A percentile compares a stretch with the other conserved stretches of the same genome.
Evolutionary conservation across 2,329 filamentous ascomycete species (phyloP).

Genomic region (Fusarium sp.): DNA sequence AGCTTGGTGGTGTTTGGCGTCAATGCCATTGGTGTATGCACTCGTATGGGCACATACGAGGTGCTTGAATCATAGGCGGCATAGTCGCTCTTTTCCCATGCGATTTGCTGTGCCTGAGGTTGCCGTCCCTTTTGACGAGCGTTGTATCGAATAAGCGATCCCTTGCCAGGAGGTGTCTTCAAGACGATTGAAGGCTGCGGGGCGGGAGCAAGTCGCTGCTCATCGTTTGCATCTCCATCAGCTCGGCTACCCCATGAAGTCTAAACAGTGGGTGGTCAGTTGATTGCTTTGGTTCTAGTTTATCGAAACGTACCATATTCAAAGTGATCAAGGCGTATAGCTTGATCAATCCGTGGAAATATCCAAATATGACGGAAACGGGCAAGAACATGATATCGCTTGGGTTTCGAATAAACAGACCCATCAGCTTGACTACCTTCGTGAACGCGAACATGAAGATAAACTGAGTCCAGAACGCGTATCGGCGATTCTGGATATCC

Average conservation of each 20-base stretch:
- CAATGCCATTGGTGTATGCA: constrained; percentile 38
- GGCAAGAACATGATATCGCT: constrained; percentile 82
- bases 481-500: constrained; percentile 60
- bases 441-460: constrained; percentile 82
- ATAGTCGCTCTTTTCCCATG: constrained; percentile 47
- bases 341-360: constrained; percentile 93
- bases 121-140: constrained; percentile 53
- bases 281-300: neutral
- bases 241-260: constrained; percentile 96
- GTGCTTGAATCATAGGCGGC: constrained; percentile 51
- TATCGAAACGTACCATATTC: constrained; percentile 73
- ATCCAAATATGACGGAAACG: constrained; percentile 89
- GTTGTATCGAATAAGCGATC: constrained; percentile 58
- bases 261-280: constrained; percentile 56
- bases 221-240: constrained; percentile 87
- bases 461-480: constrained; percentile 69
- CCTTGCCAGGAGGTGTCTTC: constrained; percentile 55
- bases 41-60: constrained; percentile 47
- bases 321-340: constrained; percentile 85
- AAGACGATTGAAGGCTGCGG: constrained; percentile 54
- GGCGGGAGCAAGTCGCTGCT: constrained; percentile 68
- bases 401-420: constrained; percentile 86
- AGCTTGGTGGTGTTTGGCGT: constrained; percentile 34
- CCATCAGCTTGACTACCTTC: constrained; percentile 90
- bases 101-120: constrained; percentile 37